Base-by-base conservation (phyloP, 2,329 filamentous ascomycete species). In the Fusarium xyrophilum region DNA sequence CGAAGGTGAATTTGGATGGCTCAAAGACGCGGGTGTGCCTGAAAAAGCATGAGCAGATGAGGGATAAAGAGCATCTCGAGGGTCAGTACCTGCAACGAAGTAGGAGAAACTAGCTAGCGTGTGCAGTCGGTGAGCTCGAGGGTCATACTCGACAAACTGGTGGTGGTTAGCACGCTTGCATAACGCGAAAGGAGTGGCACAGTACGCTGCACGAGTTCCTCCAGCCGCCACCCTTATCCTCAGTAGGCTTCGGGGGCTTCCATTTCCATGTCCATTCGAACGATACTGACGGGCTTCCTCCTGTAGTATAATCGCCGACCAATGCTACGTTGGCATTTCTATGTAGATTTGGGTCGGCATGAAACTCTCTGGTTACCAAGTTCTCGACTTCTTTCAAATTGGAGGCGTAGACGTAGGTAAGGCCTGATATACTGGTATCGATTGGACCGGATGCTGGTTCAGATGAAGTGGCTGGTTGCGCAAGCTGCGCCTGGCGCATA, bases 181-280 rank as follows among this genome's bases (percentile, higher is more conserved):
- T 17, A 33, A 50, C 13, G 39, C 15, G 40, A 44, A 30, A 42
- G 28, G 52, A 32, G 19, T 62, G 54, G 48, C 38, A 55, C 80
- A 86, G 67, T 83, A 93, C 91, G 78, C 93, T 97, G 84, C 96
- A 98, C 73, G 91, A 92, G 76, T 96, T 98, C 76, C 93, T 92
- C 95, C 96, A 99, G 44, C 96, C 96, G 60, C 93, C 93, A 32
- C 92, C 92, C 74, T 88, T 88, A 76, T 97, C 94, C 76, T 97
- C 94, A 19, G 82, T 81, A 17, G 82, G 75, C 83, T 93, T 97
- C 38, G 96, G 96, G 12, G 96, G 93, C 76, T 91, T 93, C 93
- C 95, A 99, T 83, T 91, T 96, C 96, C 96, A 99, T 11, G 91
- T 90, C 93, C 95, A 99, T 69, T 95, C 91, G 76, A 97, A 97